phyloP scores from a whole-genome alignment of 2,329 filamentous ascomycete species.

The Tolypocladium ophioglossoides region DNA sequence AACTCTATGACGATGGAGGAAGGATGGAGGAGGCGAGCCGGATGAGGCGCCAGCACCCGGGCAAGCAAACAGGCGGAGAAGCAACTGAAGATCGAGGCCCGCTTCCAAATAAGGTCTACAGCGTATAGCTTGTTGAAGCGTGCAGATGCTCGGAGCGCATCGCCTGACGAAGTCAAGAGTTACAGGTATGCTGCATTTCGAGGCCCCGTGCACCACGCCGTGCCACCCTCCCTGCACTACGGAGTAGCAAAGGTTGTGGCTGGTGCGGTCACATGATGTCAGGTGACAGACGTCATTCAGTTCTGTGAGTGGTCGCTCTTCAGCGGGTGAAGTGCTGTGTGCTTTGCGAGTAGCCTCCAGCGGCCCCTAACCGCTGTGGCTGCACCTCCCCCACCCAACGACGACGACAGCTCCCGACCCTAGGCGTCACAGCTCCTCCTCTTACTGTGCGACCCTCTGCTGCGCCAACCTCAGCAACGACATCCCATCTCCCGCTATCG shows the following conservation, averaged over 20 bases:
- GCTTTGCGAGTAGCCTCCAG: not conserved
- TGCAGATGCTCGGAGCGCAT: not conserved
- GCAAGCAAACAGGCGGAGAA: not conserved
- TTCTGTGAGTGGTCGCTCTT: not conserved
- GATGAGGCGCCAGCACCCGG: constrained; percentile 11
- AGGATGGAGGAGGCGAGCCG: not conserved
- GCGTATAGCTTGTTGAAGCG: not conserved
- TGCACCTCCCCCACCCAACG: not conserved
- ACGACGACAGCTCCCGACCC: constrained; percentile 1
- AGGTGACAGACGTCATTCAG: constrained; percentile 6
- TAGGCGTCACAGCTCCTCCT: constrained; percentile 18
- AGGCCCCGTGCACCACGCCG: not conserved
- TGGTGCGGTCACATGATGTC: constrained; percentile 19
- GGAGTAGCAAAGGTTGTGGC: constrained; percentile 17
- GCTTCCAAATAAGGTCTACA: not conserved
- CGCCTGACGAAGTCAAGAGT: not conserved
- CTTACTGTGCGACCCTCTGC: constrained; percentile 4
- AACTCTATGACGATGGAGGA: not conserved
- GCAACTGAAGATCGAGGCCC: not conserved
- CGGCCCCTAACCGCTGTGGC: not conserved
- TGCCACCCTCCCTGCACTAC: not conserved
- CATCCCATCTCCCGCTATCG: not conserved
- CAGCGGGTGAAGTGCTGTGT: not conserved
- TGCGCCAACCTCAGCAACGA: constrained; percentile 4
- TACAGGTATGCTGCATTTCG: not conserved